A percentile compares a stretch with the other conserved stretches of the same genome.
Conservation (phyloP, 495 filamentous ascomycete species). For the Chaetomium tenue region DNA sequence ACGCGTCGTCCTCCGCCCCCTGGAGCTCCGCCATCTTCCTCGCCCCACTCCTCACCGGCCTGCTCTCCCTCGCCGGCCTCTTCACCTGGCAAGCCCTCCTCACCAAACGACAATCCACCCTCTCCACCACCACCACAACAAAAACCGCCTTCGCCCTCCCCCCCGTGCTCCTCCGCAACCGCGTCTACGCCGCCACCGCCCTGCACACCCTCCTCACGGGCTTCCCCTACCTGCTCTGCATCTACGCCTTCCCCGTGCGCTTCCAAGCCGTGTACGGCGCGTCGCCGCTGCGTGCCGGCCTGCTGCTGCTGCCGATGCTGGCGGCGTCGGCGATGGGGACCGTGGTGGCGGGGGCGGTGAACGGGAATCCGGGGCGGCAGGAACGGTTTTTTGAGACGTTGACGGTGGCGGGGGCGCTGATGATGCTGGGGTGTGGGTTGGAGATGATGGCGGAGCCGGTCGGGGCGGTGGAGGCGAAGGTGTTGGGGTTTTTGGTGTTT, state of each 20-base stretch:
- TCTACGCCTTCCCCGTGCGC: constrained; percentile 59
- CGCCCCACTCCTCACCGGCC: constrained; percentile 45
- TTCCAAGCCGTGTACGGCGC: constrained; percentile 57
- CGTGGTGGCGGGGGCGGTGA: constrained; percentile 41
- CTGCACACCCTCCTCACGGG: constrained; percentile 50
- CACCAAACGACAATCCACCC: not conserved
- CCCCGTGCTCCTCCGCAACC: constrained; percentile 33
- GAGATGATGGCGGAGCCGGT: constrained; percentile 36
- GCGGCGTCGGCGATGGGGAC: constrained; percentile 50
- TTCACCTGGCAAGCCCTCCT: constrained; percentile 44
- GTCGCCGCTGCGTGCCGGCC: constrained; percentile 50
- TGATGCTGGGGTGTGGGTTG: constrained; percentile 44
- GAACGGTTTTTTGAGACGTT: constrained; percentile 41
- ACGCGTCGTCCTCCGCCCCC: constrained; percentile 42
- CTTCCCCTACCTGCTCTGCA: constrained; percentile 54
- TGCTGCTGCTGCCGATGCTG: constrained; percentile 60
- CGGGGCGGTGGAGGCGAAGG: constrained; percentile 34
- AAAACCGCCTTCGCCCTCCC: constrained; percentile 28
- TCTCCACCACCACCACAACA: not conserved
- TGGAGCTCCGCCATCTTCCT: constrained; percentile 47
- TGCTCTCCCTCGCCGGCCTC: constrained; percentile 43
- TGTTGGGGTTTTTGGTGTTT: constrained; percentile 46
- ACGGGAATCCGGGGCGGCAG: constrained; percentile 25
- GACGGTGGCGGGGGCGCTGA: constrained; percentile 32
- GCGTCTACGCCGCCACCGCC: constrained; percentile 37